Evolutionary conservation across 225 moss, liverwort and hornwort species (phyloP).

Genomic region (Pleurozium schreberi): DNA sequence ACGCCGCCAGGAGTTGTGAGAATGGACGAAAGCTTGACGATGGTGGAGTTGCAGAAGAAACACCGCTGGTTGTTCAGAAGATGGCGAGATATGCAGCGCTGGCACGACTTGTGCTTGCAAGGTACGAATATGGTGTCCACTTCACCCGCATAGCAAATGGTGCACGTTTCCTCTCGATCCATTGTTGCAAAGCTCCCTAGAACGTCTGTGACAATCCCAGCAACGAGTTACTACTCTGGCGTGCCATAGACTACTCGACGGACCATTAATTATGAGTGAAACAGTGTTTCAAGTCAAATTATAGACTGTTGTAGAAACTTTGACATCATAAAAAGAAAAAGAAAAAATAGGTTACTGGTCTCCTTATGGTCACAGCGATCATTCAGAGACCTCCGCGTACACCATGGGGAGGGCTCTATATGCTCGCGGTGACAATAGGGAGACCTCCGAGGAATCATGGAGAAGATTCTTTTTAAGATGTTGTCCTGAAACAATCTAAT

Average conservation of each 20-base stretch:
- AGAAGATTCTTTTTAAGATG: too few species aligned
- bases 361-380: not conserved
- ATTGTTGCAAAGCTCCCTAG: conserved; percentile 19
- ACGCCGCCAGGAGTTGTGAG: conserved; percentile 21
- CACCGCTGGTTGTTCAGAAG: conserved; percentile 95
- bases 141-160: conserved; percentile 84
- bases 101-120: conserved; percentile 94
- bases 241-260: not conserved
- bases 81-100: conserved; percentile 85
- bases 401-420: not conserved
- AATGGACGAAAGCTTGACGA: conserved; percentile 61
- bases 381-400: not conserved
- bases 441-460: not conserved
- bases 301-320: not conserved
- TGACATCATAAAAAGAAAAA: not conserved
- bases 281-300: not conserved
- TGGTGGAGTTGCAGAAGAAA: conserved; percentile 80
- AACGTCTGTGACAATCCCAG: conserved; percentile 34
- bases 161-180: conserved; percentile 71
- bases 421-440: not conserved
- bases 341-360: not conserved
- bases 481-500: not conserved
- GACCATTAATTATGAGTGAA: not conserved
- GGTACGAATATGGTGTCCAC: conserved; percentile 88
- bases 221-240: not conserved